Conservation (phyloP, 2,329 filamentous ascomycete genomes). For the Phyllachora maydis region DNA sequence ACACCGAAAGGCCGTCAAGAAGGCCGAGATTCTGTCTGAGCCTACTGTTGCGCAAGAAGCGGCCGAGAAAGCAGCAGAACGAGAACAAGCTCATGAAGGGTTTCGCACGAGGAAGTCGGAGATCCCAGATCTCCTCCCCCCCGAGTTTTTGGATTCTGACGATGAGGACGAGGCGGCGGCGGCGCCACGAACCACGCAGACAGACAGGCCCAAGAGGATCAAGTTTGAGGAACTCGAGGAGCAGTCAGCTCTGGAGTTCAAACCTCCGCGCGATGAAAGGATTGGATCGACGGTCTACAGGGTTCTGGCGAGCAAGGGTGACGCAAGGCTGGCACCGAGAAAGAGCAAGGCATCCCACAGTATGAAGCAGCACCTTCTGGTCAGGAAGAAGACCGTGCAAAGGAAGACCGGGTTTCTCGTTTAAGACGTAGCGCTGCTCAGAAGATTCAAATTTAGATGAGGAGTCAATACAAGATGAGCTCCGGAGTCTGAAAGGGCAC, state of each 20-base stretch:
- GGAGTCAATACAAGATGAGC: no score
- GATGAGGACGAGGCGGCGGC: constrained; percentile 16
- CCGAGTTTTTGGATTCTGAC: constrained; percentile 32
- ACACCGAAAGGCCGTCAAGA: constrained; percentile 18
- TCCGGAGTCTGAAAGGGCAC: no score
- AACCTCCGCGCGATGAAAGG: constrained; percentile 21
- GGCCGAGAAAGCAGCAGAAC: constrained; percentile 5
- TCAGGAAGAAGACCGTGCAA: constrained; percentile 18
- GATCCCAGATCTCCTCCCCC: constrained; percentile 26
- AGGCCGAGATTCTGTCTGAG: constrained; percentile 5
- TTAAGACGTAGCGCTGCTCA: no score
- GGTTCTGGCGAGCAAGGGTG: constrained; percentile 20
- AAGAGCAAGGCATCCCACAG: constrained; percentile 17
- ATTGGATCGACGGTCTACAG: constrained; percentile 34
- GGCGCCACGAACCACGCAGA: constrained; percentile 5
- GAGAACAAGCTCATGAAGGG: constrained; percentile 2
- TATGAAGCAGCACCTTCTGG: constrained; percentile 22
- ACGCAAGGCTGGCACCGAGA: constrained; percentile 26
- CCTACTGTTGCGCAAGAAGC: constrained; percentile 4
- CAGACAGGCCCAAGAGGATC: constrained; percentile 17
- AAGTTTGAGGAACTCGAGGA: constrained; percentile 20
- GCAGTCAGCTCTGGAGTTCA: constrained; percentile 14
- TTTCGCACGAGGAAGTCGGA: constrained; percentile 11
- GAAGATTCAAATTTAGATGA: no score
- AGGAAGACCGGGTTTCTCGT: constrained; percentile 24